Conservation (phyloP, 768 basidiomycete species). For the Termitomyces sp. region DNA sequence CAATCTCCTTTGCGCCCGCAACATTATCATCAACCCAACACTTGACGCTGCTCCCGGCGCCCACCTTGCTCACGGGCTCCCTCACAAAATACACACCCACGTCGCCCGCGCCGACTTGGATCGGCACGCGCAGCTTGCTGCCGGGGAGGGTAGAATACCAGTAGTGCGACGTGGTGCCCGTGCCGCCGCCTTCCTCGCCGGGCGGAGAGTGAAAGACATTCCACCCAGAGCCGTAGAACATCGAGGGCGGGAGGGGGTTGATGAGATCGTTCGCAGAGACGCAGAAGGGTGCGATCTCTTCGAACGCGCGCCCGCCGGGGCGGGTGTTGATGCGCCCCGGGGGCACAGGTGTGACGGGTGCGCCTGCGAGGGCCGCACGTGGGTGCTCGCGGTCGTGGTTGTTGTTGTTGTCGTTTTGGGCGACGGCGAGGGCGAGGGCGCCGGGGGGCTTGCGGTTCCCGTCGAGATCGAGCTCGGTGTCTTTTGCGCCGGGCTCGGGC, state of each 20-base stretch:
- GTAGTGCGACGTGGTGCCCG: slow-evolving; percentile 71
- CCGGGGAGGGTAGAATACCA: slow-evolving; percentile 89
- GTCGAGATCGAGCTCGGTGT: slow-evolving; percentile 23
- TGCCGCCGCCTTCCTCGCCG: slow-evolving; percentile 25
- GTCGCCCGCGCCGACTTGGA: slow-evolving; percentile 85
- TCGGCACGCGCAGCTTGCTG: slow-evolving; percentile 75
- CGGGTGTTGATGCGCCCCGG: slow-evolving; percentile 64
- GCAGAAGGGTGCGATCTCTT: slow-evolving; percentile 89
- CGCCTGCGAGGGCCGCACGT: slow-evolving; percentile 21
- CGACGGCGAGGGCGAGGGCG: too few species aligned
- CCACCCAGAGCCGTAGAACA: slow-evolving; percentile 96
- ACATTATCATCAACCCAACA: slow-evolving; percentile 99
- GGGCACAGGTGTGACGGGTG: slow-evolving; percentile 49
- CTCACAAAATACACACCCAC: slow-evolving; percentile 86
- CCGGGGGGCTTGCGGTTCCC: slow-evolving; percentile 16
- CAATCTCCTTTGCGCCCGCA: slow-evolving; percentile 65
- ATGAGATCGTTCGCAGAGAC: slow-evolving; percentile 97
- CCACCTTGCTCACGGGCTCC: slow-evolving; percentile 55
- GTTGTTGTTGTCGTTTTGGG: too few species aligned
- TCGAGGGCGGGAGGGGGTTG: slow-evolving; percentile 90
- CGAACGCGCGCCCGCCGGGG: slow-evolving; percentile 53
- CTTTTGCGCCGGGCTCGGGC: slow-evolving; percentile 32
- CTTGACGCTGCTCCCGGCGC: slow-evolving; percentile 65
- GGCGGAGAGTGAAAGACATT: slow-evolving; percentile 61
- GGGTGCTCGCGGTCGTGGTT: too few species aligned